Percentiles rank a stretch among this genome's conserved stretches.
These are phyloP conservation scores for Pelargonium cotyledonis DNA, from an alignment of 441 rosid species.

Conservation along the genomic window DNA sequence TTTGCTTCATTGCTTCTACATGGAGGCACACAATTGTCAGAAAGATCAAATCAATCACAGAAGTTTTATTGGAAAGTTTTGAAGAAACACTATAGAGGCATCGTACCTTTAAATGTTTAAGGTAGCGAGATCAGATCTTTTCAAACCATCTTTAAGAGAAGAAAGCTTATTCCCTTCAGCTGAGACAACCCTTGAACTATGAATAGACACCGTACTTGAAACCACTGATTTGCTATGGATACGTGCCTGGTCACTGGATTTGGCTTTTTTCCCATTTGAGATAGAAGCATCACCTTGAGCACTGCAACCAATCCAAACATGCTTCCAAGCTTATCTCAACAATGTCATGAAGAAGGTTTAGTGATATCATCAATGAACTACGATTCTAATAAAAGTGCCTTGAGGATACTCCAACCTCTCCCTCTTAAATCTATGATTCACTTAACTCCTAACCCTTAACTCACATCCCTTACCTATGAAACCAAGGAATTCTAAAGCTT, in stretches of 20 bases:
- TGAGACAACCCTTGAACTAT: slow-evolving; percentile 29
- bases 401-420: not conserved
- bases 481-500: not conserved
- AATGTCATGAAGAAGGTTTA: not conserved
- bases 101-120: slow-evolving; percentile 45
- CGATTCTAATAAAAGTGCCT: not conserved
- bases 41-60: slow-evolving; percentile 3
- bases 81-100: slow-evolving; percentile 11
- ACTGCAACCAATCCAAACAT: slow-evolving; percentile 34
- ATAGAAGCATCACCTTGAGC: slow-evolving; percentile 31
- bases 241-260: slow-evolving; percentile 18
- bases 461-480: not conserved
- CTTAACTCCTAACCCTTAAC: not conserved
- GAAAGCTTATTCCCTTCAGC: slow-evolving; percentile 27
- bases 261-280: slow-evolving; percentile 35
- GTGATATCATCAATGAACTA: not conserved
- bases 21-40: slow-evolving; percentile 17
- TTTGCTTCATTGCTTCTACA: slow-evolving; percentile 38
- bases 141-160: slow-evolving; percentile 40
- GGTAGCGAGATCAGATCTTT: slow-evolving; percentile 38
- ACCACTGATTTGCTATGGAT: slow-evolving; percentile 22
- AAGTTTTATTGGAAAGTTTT: slow-evolving; percentile 4
- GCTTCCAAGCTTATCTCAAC: slow-evolving; percentile 6
- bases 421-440: not conserved
- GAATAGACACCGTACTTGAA: slow-evolving; percentile 32